Conservation (phyloP, 441 rosid species). For the Populus trichocarpa region DNA sequence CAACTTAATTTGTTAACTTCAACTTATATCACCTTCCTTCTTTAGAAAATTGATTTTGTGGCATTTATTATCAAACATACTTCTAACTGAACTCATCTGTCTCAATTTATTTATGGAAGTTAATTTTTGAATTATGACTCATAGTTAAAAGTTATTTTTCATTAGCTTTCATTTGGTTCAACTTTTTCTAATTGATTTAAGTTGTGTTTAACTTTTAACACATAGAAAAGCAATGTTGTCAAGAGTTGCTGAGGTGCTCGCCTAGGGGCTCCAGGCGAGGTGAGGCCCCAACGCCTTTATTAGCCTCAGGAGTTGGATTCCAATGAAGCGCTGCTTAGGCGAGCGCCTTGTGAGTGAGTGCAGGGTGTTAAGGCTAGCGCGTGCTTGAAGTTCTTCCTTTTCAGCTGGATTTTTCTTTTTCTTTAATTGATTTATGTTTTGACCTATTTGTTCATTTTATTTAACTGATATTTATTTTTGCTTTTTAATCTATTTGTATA, state of each 20-base stretch:
- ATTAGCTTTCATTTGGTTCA: not conserved
- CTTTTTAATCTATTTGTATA: not conserved
- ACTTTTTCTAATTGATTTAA: not conserved
- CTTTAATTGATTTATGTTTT: not conserved
- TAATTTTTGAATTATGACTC: not conserved
- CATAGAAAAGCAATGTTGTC: not conserved
- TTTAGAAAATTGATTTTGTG: not conserved
- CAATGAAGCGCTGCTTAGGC: too few species aligned
- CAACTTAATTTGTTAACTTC: not conserved
- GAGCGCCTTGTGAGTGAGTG: too few species aligned
- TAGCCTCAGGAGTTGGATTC: too few species aligned
- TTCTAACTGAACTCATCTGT: not conserved
- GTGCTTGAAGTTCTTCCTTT: not conserved
- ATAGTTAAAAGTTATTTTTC: not conserved
- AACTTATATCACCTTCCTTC: not conserved
- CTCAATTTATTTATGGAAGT: not conserved
- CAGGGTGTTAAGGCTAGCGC: not conserved
- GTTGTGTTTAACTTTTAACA: not conserved
- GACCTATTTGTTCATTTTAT: not conserved
- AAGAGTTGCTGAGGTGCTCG: not conserved
- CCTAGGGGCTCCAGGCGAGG: not conserved
- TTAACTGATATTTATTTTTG: not conserved
- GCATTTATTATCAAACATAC: not conserved
- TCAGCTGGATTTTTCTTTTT: not conserved
- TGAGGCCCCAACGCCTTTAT: not conserved